Evolutionary conservation across 352 stramenopile genomes (phyloP), one percentile per base, ranked within the genome.

Genomic region (Pythium scleroteichum): DNA sequence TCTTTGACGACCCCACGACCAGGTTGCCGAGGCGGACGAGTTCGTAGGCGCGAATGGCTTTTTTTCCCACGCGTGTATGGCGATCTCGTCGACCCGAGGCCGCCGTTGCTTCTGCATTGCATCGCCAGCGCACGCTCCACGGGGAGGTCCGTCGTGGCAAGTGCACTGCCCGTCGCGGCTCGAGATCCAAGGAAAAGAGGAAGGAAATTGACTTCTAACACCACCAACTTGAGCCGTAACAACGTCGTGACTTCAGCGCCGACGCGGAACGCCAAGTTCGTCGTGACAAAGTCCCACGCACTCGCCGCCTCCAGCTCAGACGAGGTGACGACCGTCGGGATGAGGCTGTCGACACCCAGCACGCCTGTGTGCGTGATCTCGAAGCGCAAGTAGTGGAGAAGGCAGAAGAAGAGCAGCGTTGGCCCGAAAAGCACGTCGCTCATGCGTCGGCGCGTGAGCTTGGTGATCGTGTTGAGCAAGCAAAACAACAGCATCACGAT

Each of bases 351-450:
- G 9, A 75, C 53, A 13, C 44, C 59, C 1, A 68, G 33, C 38
- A 52, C 42, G 0, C 46, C 55, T n/a, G 57, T 64, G 8, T 45
- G 19, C 10, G 62, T 66, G 20, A 77, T 24, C 40, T 66, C 49
- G 1, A 56, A 22, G 26, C 69, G 62, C 20, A 64, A 67, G 39
- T 57, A 65, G 22, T 77, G 69, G 20, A 71, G 8, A 0, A 74
- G 10, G 2, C 38, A 71, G 17, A 78, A 59, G 17, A 61, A 44
- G 0, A 68, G 35, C 7, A 78, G 51, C 9, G 66, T 78, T 19
- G 70, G 70, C 6, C 59, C 59, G 26, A 78, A 78, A 4, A 77
- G 22, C 8, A 39, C 27, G 40, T 77, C 69, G 3, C 53, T 69
- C 10, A 68, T 24, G 14, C 72, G 68, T 4, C 72, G 65, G 2